Base-by-base conservation (phyloP, 2,329 filamentous ascomycete species). In the Pseudocercospora musae region DNA sequence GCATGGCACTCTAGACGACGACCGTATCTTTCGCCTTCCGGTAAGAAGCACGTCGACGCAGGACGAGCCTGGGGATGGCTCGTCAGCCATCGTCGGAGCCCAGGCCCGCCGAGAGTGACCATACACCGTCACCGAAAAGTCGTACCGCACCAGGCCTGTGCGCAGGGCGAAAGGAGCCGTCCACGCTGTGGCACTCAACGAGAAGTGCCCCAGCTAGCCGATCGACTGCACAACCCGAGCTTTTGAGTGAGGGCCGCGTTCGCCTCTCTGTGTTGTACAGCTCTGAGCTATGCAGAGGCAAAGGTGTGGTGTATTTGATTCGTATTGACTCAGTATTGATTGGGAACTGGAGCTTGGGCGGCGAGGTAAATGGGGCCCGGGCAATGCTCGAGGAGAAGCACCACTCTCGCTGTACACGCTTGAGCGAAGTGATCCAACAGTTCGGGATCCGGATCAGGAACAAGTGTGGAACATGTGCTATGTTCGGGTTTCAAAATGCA, bases 1-100 rank as follows among this genome's bases (percentile, higher is more conserved):
- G 56, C 56, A 62, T 58, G 40, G 31, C 48, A 55, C 54, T 57
- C 40, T 57, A n/a, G 55, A 57, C 13, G 40, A 29, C 42, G n/a
- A 55, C 53, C 56, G 60, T 44, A 55, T 48, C 15, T 25, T 31
- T 31, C 27, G 25, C 37, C 37, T 25, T 59, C 57, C 57, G 44
- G 48, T 18, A 52, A 53, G 27, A 59, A n/a, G 29, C 57, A 52
- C 52, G 33, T 31, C 40, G 20, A 29, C 42, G 55, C 15, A 33
- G 33, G 23, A 23, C 18, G 46, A n/a, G 15, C 21, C 42, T 21
- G 31, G 23, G 15, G 4, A 33, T 18, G 37, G 21, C 53, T 33
- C 27, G 53, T 44, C 53, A 56, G 53, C 53, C 53, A 56, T 53
- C 52, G 52, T 42, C 33, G 50, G 58, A 60, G 44, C 21, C 50